Evolutionary conservation across 2,329 filamentous ascomycete genomes (phyloP), one percentile per base, ranked within the genome.

Genomic region (Botrytis aclada): DNA sequence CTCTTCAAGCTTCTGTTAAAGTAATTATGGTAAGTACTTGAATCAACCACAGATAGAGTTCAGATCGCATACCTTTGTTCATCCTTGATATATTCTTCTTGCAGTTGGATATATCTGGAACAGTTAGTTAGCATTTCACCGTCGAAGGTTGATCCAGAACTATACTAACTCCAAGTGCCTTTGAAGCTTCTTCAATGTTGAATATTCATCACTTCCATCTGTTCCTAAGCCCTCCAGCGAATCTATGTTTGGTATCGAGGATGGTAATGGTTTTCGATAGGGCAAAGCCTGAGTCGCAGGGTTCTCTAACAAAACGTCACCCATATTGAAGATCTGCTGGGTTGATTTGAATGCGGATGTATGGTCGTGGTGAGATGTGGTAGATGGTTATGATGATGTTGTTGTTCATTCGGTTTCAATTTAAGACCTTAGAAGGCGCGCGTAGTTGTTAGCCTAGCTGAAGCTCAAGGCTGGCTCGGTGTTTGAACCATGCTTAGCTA

Each of bases 81-180:
- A 89, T 99, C 96, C 86, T 99, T 99, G 90, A 99, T 99, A 84
- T 99, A 99, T 83, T 99, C 96, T 84, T 99, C 96, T 85, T 99
- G 96, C 79, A 99, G 88, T 84, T 98, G 94, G 82, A 98, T 97
- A 83, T 97, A 93, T 83, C 92, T 94, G 41, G 60, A 32, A 79
- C 76, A 72, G 76, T 74, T 56, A 61, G 74, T 80, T 76, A 83
- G 81, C 75, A 64, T 66, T 5, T 51, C 29, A 20, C 10, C n/a
- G 37, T 16, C 22, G 20, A 29, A 32, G 25, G 41, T 22, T 9
- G 20, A 58, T 65, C 18, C 67, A 45, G 70, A 7, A 16, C 16
- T 10, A 14, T n/a, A 41, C 89, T 79, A 88, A 98, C 90, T 99
- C 96, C 79, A 98, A 86, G 86, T 98, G 95, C 82, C 95, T 88